These are phyloP conservation scores for Wickerhamomyces alni DNA, from an alignment of 805 yeast species.

Conservation along the genomic window DNA sequence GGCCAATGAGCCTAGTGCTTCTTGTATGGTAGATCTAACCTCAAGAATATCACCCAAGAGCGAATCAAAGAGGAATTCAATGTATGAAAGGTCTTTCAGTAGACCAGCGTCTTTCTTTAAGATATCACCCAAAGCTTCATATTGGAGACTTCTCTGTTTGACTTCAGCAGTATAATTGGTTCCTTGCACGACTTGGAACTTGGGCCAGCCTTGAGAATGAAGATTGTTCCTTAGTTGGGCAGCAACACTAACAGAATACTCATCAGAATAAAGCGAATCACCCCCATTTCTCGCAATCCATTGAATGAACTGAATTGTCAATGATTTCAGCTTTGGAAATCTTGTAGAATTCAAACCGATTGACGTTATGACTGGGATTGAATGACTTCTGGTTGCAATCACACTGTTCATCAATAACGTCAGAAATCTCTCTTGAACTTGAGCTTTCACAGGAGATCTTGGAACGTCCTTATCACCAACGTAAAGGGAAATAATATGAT, in stretches of 20 bases:
- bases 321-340: constrained; percentile 43
- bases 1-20: constrained; percentile 56
- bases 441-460: constrained; percentile 47
- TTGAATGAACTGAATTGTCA: constrained; percentile 57
- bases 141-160: constrained; percentile 55
- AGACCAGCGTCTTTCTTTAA: constrained; percentile 41
- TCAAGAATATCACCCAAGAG: constrained; percentile 59
- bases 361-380: constrained; percentile 44
- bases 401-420: constrained; percentile 43
- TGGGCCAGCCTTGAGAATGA: constrained; percentile 58
- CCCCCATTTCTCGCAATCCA: constrained; percentile 42
- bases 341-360: constrained; percentile 52
- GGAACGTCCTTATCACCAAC: constrained; percentile 38
- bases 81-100: constrained; percentile 39
- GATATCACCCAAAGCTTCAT: constrained; percentile 73
- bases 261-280: constrained; percentile 6
- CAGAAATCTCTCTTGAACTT: constrained; percentile 52
- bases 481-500: constrained; percentile 41
- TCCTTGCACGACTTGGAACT: constrained; percentile 31
- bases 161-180: constrained; percentile 29
- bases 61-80: constrained; percentile 67
- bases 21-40: constrained; percentile 63
- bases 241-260: constrained; percentile 40
- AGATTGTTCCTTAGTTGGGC: constrained; percentile 47
- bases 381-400: constrained; percentile 37